These are phyloP conservation scores for Mangifera indica DNA, from an alignment of 345 rosid genomes.

Conservation along the genomic window DNA sequence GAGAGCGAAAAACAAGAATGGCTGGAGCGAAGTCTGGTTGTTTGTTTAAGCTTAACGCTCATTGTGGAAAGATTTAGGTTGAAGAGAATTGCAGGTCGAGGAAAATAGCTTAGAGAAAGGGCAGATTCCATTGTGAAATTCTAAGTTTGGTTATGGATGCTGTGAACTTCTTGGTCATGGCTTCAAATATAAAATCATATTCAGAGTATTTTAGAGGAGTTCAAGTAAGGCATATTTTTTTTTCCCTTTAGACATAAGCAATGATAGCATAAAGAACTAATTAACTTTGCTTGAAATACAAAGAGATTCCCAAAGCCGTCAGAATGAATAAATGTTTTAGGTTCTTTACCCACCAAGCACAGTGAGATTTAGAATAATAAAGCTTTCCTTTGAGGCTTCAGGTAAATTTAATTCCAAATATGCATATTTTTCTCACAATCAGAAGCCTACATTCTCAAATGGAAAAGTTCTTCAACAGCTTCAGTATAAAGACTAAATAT, in stretches of 20 bases:
- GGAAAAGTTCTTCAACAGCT: conserved; percentile 23
- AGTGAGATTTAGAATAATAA: conserved; percentile 31
- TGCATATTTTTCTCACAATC: neutral
- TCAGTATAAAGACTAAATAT: conserved; percentile 35
- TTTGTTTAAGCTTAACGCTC: conserved; percentile 12
- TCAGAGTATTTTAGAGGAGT: neutral
- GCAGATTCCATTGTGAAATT: conserved; percentile 33
- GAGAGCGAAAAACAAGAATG: conserved; percentile 14
- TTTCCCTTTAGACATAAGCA: conserved; percentile 31
- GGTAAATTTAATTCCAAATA: neutral
- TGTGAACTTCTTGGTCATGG: neutral
- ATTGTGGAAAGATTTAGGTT: conserved; percentile 13
- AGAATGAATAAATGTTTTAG: neutral
- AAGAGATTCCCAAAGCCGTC: neutral
- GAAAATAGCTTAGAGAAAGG: conserved; percentile 30
- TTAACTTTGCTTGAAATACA: conserved; percentile 10
- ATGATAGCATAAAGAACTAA: conserved; percentile 15
- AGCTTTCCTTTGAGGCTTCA: neutral
- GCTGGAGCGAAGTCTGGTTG: conserved; percentile 19
- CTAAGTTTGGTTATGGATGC: conserved; percentile 7
- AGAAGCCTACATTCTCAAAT: conserved; percentile 6
- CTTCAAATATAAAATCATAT: neutral
- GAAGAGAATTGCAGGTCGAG: conserved; percentile 13
- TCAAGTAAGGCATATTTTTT: conserved; percentile 47
- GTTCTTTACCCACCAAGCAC: conserved; percentile 33